A percentile compares a stretch with the other conserved stretches of the same genome.
phyloP scores from a whole-genome alignment of 306 rosid species.

The Cucurbita maxima region DNA sequence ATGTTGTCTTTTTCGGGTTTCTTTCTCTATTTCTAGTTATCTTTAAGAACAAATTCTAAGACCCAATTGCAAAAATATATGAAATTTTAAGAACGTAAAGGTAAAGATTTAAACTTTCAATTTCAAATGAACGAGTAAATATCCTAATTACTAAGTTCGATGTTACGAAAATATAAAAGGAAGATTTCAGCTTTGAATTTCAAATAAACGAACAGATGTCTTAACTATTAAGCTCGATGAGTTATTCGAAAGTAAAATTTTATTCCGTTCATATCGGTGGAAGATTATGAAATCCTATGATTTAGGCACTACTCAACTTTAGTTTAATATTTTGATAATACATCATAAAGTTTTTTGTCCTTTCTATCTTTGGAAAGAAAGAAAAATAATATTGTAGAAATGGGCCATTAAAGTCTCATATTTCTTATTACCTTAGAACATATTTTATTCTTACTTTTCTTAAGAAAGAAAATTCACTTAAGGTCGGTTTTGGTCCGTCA shows the following conservation, averaged over 20 bases:
- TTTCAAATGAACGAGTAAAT: too few relatives aligned
- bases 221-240: too few relatives aligned
- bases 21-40: background rate
- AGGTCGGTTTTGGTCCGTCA: too few relatives aligned
- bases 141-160: too few relatives aligned
- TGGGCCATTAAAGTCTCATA: background rate
- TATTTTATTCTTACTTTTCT: background rate
- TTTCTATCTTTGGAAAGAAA: background rate
- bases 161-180: too few relatives aligned
- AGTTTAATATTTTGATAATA: background rate
- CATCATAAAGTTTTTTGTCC: background rate
- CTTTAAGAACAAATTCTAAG: background rate
- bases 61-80: too few relatives aligned
- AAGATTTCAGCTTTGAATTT: too few relatives aligned
- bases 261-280: background rate
- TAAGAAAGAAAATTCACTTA: background rate
- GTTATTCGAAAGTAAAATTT: too few relatives aligned
- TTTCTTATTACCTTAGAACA: background rate
- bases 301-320: slow-evolving; percentile 1
- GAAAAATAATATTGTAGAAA: background rate
- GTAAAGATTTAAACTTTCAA: too few relatives aligned
- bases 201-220: too few relatives aligned
- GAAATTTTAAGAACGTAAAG: too few relatives aligned
- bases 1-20: background rate
- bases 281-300: slow-evolving; percentile 1